Evolutionary conservation across 106 monocot species (phyloP).

Genomic region (Agapanthus africanus): DNA sequence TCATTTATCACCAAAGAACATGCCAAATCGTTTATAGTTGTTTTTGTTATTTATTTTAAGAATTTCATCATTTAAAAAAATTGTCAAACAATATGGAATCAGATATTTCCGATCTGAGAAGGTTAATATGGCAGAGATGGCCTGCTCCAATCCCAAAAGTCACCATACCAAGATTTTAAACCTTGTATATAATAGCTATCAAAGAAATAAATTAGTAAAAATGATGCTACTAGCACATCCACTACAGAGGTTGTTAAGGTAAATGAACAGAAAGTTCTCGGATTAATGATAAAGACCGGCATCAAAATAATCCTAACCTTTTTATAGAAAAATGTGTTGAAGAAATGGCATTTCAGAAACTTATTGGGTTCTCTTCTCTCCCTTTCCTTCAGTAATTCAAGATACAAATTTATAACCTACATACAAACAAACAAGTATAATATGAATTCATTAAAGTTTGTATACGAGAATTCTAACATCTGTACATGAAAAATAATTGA

Average conservation of each 20-base stretch:
- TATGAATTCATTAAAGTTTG: not conserved
- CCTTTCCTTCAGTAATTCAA: constrained; percentile 87
- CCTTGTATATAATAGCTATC: too few species aligned
- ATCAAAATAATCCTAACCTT: constrained; percentile 36
- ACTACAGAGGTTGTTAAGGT: not conserved
- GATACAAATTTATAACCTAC: constrained; percentile 92
- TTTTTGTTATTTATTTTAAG: too few species aligned
- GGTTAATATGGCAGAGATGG: too few species aligned
- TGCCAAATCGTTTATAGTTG: too few species aligned
- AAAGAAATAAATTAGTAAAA: too few species aligned
- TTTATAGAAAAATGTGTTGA: constrained; percentile 93
- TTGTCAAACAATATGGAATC: too few species aligned
- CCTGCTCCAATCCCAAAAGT: too few species aligned
- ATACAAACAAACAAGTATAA: constrained; percentile 1
- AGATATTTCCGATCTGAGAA: too few species aligned
- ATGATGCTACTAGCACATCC: not conserved
- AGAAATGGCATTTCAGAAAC: constrained; percentile 88
- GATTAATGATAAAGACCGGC: not conserved
- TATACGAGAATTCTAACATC: not conserved
- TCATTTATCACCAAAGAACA: too few species aligned
- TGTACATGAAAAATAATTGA: not conserved
- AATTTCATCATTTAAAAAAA: too few species aligned
- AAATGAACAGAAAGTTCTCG: not conserved
- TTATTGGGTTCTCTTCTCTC: constrained; percentile 76
- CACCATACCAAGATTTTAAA: too few species aligned